Percentiles rank a stretch among this genome's conserved stretches.
These are phyloP conservation scores for Starmerella asiatica DNA, from an alignment of 805 yeast species.

Conservation along the genomic window DNA sequence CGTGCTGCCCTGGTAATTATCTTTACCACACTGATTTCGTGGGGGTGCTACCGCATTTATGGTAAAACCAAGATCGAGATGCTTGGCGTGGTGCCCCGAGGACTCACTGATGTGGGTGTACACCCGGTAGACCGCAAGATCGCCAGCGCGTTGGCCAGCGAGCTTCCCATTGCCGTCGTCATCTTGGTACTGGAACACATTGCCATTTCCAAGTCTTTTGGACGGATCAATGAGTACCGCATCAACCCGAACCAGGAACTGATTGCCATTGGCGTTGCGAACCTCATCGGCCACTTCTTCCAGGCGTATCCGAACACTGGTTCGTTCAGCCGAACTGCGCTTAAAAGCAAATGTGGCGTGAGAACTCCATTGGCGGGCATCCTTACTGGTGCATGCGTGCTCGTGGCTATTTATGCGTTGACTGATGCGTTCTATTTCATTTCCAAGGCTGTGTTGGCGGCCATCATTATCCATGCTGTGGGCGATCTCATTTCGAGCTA, in stretches of 20 bases:
- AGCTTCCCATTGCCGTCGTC: constrained; percentile 74
- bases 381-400: constrained; percentile 76
- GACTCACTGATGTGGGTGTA: constrained; percentile 63
- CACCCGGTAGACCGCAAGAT: constrained; percentile 52
- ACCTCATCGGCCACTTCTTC: constrained; percentile 82
- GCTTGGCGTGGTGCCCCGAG: constrained; percentile 70
- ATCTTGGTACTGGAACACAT: constrained; percentile 80
- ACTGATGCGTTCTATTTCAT: constrained; percentile 76
- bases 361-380: constrained; percentile 88
- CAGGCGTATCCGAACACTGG: constrained; percentile 93
- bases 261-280: constrained; percentile 84
- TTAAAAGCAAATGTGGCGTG: constrained; percentile 90
- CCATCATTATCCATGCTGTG: constrained; percentile 88
- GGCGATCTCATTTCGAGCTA: constrained; percentile 61
- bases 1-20: constrained; percentile 74
- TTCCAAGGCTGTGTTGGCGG: constrained; percentile 77
- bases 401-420: constrained; percentile 71
- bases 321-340: constrained; percentile 86
- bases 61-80: constrained; percentile 39
- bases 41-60: constrained; percentile 44
- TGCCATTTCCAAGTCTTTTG: constrained; percentile 86
- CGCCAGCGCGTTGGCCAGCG: constrained; percentile 48
- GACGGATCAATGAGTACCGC: constrained; percentile 81
- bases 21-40: constrained; percentile 69
- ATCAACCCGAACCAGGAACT: constrained; percentile 88